Evolutionary conservation across 1,139 yeast genomes (phyloP).

Genomic region (Suhomyces ambrosiae): DNA sequence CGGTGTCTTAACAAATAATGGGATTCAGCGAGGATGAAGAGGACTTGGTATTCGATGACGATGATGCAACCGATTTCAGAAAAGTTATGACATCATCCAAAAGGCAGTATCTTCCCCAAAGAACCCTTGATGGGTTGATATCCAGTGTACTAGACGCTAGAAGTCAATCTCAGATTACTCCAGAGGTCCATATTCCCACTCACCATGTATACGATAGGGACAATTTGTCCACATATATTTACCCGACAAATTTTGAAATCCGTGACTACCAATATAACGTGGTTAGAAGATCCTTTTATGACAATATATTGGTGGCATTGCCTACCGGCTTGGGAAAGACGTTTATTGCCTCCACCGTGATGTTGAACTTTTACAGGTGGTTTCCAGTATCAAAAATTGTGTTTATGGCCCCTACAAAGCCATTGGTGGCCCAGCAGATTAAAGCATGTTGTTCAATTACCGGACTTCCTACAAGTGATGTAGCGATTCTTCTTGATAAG

Average conservation of each 20-base stretch:
- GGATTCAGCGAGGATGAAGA: too few species aligned
- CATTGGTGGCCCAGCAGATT: slow-evolving; percentile 96
- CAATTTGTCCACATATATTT: slow-evolving; percentile 57
- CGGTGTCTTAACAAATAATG: too few species aligned
- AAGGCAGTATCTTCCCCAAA: slow-evolving; percentile 13
- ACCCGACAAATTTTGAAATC: slow-evolving; percentile 82
- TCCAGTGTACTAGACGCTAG: background rate
- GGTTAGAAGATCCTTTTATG: slow-evolving; percentile 67
- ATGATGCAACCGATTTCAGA: slow-evolving; percentile 16
- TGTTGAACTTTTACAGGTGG: slow-evolving; percentile 90
- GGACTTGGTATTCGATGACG: slow-evolving; percentile 10
- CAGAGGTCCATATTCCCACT: slow-evolving; percentile 34
- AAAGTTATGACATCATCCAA: slow-evolving; percentile 7
- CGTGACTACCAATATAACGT: slow-evolving; percentile 89
- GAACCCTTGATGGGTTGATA: slow-evolving; percentile 17
- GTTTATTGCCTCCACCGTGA: slow-evolving; percentile 90
- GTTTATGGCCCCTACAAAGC: slow-evolving; percentile 96
- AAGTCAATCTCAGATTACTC: background rate
- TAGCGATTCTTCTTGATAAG: slow-evolving; percentile 81
- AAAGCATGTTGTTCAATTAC: slow-evolving; percentile 89
- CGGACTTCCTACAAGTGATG: slow-evolving; percentile 74
- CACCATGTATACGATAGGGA: slow-evolving; percentile 53
- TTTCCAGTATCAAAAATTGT: slow-evolving; percentile 73
- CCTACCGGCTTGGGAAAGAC: slow-evolving; percentile 99
- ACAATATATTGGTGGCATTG: slow-evolving; percentile 81